These are phyloP conservation scores for Pythium phragmitis DNA, from an alignment of 352 stramenopile species.

Conservation along the genomic window DNA sequence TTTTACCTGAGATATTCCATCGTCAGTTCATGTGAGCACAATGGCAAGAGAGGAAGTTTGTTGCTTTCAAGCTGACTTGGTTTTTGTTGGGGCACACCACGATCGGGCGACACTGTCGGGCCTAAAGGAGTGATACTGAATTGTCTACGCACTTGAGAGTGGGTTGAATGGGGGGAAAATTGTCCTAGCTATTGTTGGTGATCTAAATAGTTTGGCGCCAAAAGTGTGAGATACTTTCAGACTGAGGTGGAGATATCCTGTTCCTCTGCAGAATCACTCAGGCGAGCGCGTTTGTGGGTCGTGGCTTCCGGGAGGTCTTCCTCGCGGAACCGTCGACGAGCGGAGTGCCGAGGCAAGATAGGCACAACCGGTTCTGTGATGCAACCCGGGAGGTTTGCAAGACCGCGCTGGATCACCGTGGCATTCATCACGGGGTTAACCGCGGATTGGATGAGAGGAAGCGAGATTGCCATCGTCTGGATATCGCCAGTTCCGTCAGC, in stretches of 20 bases:
- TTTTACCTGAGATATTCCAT: not conserved
- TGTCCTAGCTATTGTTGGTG: constrained; percentile 29
- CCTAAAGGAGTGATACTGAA: constrained; percentile 7
- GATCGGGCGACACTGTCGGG: constrained; percentile 8
- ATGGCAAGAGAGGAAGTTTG: not conserved
- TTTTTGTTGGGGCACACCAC: not conserved
- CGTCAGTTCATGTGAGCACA: no score
- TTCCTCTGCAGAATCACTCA: constrained; percentile 50
- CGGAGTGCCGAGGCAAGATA: constrained; percentile 65
- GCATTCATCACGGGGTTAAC: constrained; percentile 77
- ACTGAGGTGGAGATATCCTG: constrained; percentile 57
- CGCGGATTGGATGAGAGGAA: constrained; percentile 50
- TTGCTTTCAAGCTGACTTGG: not conserved
- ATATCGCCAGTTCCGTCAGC: constrained; percentile 9
- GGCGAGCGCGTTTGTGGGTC: constrained; percentile 60
- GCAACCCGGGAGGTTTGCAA: constrained; percentile 44
- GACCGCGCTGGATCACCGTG: constrained; percentile 61
- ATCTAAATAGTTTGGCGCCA: constrained; percentile 26
- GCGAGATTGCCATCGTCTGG: constrained; percentile 35
- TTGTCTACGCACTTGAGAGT: constrained; percentile 17
- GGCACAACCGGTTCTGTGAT: constrained; percentile 70
- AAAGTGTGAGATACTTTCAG: constrained; percentile 23
- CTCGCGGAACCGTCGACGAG: constrained; percentile 57
- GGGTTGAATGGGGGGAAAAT: constrained; percentile 14
- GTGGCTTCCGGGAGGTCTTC: constrained; percentile 28